phyloP scores from a whole-genome alignment of 2,329 filamentous ascomycete genomes.

The Colletotrichum scovillei region DNA sequence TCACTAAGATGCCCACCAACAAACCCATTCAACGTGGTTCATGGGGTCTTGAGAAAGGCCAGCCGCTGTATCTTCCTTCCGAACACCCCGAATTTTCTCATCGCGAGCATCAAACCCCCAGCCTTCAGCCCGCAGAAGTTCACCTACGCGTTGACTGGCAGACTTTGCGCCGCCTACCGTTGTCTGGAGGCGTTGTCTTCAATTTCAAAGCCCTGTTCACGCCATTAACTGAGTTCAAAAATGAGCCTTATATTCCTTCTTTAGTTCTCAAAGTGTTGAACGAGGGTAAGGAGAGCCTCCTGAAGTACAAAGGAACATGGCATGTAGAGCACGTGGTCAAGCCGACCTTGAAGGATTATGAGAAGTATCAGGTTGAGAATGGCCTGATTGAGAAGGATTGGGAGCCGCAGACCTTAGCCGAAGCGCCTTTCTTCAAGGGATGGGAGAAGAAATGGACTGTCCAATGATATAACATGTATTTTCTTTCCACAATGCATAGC shows the following conservation, averaged over 20 bases:
- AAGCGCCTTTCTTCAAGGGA: conserved; percentile 79
- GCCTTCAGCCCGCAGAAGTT: conserved; percentile 68
- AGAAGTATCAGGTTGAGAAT: conserved; percentile 72
- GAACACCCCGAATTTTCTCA: conserved; percentile 73
- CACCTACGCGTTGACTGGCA: conserved; percentile 89
- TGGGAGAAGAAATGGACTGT: conserved; percentile 79
- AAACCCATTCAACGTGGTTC: conserved; percentile 85
- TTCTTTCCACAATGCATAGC: too few relatives aligned
- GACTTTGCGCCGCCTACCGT: conserved; percentile 80
- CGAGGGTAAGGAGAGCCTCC: conserved; percentile 74
- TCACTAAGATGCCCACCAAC: conserved; percentile 79
- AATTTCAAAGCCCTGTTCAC: conserved; percentile 93
- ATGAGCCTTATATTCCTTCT: conserved; percentile 78
- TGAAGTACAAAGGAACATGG: conserved; percentile 87
- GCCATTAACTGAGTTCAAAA: conserved; percentile 73
- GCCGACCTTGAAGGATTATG: conserved; percentile 72
- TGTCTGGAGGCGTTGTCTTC: conserved; percentile 82
- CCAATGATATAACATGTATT: background rate
- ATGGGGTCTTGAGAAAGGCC: conserved; percentile 83
- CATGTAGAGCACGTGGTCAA: conserved; percentile 80
- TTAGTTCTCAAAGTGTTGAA: conserved; percentile 75
- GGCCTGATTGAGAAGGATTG: conserved; percentile 71
- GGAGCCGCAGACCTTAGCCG: conserved; percentile 76
- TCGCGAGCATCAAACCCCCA: conserved; percentile 67
- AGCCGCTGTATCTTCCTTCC: conserved; percentile 80